Conservation (phyloP, 2,329 filamentous ascomycete species). For the Aureobasidium uvarum region DNA sequence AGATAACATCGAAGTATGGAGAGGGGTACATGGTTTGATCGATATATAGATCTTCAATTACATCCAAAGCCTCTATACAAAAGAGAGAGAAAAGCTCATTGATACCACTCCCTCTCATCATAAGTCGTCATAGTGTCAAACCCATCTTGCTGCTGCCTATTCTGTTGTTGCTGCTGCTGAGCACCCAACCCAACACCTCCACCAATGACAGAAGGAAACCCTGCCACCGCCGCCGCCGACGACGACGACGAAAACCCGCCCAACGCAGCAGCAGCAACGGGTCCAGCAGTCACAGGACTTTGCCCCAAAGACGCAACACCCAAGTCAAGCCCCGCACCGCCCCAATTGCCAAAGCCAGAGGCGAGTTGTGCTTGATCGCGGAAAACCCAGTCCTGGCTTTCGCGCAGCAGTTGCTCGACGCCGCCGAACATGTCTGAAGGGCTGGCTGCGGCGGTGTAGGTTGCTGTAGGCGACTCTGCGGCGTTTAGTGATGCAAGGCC, state of each 20-base stretch:
- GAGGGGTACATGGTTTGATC: not conserved
- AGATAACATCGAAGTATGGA: no score
- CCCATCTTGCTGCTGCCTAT: not conserved
- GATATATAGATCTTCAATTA: not conserved
- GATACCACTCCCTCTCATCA: constrained; percentile 27
- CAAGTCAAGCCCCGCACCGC: not conserved
- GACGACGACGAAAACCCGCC: not conserved
- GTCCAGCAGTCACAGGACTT: not conserved
- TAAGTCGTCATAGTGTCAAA: constrained; percentile 26
- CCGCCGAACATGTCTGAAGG: constrained; percentile 58
- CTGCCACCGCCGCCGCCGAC: not conserved
- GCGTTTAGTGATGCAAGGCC: constrained; percentile 29
- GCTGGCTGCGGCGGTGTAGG: constrained; percentile 37
- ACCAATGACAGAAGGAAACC: constrained; percentile 7
- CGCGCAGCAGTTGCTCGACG: constrained; percentile 60
- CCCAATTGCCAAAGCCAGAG: constrained; percentile 63
- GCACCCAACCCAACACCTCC: not conserved
- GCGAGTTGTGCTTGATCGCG: constrained; percentile 61
- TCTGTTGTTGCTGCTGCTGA: not conserved
- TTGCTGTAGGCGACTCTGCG: constrained; percentile 31
- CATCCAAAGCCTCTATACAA: no score
- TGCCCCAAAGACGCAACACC: constrained; percentile 8
- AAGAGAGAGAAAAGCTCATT: constrained; percentile 2
- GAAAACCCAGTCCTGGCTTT: constrained; percentile 59
- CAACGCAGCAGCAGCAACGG: not conserved